phyloP scores from a whole-genome alignment of 208 protist genomes.

The Crithidia thermophila region DNA sequence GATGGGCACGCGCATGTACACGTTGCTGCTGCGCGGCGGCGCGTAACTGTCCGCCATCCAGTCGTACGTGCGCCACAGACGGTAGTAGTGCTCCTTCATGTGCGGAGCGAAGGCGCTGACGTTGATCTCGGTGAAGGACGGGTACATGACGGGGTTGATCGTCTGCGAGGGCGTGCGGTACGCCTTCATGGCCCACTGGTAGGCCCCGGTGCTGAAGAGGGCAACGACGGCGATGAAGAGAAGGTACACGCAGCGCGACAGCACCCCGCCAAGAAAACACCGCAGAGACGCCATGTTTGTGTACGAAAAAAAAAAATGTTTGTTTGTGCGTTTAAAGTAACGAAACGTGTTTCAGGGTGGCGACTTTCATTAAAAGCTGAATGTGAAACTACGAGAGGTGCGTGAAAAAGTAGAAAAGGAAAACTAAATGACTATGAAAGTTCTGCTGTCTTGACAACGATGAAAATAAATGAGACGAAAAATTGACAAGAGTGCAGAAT shows the following conservation, averaged over 20 bases:
- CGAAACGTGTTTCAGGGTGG: no score
- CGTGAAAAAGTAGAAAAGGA: no score
- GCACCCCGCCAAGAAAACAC: not conserved
- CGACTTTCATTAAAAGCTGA: no score
- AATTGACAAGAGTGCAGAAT: no score
- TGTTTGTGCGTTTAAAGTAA: not conserved
- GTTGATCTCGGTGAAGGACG: constrained; percentile 45
- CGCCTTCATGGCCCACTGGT: constrained; percentile 49
- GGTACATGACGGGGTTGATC: constrained; percentile 58
- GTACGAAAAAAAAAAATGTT: not conserved
- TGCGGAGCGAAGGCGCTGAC: constrained; percentile 28
- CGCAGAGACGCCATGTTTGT: not conserved
- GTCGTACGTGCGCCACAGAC: constrained; percentile 68
- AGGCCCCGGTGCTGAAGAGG: constrained; percentile 38
- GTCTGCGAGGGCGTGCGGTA: constrained; percentile 55
- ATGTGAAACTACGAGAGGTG: no score
- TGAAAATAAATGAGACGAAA: no score
- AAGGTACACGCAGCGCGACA: constrained; percentile 22
- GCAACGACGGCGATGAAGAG: constrained; percentile 32
- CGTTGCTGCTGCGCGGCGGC: constrained; percentile 22
- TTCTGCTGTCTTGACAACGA: no score
- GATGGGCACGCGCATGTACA: constrained; percentile 54
- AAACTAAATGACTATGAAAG: no score
- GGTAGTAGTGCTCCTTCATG: constrained; percentile 55
- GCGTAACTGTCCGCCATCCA: constrained; percentile 59